A percentile compares a stretch with the other conserved stretches of the same genome.
Conservation (phyloP, 2,329 filamentous ascomycete species). For the Aspergillus amoenus region DNA sequence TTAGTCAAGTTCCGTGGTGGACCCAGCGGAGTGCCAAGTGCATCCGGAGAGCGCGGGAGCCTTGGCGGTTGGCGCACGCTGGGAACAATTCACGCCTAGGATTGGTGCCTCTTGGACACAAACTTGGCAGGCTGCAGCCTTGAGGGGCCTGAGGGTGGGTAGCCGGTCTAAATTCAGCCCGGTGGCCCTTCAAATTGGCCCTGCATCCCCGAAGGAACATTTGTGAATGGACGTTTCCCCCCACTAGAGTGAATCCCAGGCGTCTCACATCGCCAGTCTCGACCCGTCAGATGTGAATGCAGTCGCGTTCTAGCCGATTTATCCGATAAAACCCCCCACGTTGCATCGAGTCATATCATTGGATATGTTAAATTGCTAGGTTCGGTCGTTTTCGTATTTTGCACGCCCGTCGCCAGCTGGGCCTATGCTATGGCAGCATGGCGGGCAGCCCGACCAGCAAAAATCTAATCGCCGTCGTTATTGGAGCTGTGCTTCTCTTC, state of each 20-base stretch:
- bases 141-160: conserved; percentile 15
- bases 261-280: conserved; percentile 5
- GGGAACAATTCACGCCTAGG: conserved; percentile 11
- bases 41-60: conserved; percentile 22
- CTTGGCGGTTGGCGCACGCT: conserved; percentile 13
- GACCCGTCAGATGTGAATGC: conserved; percentile 8
- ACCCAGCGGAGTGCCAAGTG: conserved; percentile 23
- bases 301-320: conserved; percentile 13
- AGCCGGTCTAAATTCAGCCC: conserved; percentile 13
- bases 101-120: conserved; percentile 12
- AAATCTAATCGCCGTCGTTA: conserved; percentile 30
- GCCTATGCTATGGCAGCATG: conserved; percentile 16
- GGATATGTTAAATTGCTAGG: conserved; percentile 12
- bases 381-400: conserved; percentile 12
- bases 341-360: conserved; percentile 12
- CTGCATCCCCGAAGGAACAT: conserved; percentile 2
- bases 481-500: conserved; percentile 30
- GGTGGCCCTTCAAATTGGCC: conserved; percentile 11
- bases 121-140: conserved; percentile 16
- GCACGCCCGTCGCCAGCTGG: neutral
- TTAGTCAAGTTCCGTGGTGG: conserved; percentile 3
- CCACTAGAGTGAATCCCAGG: conserved; percentile 5
- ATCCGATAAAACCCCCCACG: conserved; percentile 12
- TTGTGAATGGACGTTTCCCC: conserved; percentile 5
- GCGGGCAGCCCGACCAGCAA: conserved; percentile 19